Evolutionary conservation across 2,329 filamentous ascomycete genomes (phyloP), one percentile per base, ranked within the genome.

Genomic region (Fusarium sp.): DNA sequence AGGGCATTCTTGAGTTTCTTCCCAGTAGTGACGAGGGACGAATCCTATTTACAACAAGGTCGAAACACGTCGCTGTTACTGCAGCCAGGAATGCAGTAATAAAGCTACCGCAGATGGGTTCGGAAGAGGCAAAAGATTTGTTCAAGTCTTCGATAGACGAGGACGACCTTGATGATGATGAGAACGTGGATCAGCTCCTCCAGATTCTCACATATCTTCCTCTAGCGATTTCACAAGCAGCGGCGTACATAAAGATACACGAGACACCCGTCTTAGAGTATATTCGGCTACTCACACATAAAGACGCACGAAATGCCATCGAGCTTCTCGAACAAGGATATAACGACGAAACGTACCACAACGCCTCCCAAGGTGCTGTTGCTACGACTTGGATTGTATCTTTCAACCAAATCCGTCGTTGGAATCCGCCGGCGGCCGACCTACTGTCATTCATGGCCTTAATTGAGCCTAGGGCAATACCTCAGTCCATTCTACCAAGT

Each of bases 381-480:
- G 79, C 78, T 21, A 77, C 74, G 0, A 82, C 82, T 1, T 81
- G 80, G 77, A 54, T 81, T 1, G 72, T 84, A 8, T 83, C 82
- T 0, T 81, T 85, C 21, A 66, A 81, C 14, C 75, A 80, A 26
- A 80, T 84, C n/a, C 71, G 69, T 7, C 51, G 60, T 9, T 28
- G 8, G 7, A 28, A 28, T 28, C 26, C 7, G 26, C 10, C 7
- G 26, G 26, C 26, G 22, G 1, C 61, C 80, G 59, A 15, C 50
- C 6, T 28, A 22, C 42, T 85, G 1, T 77, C 72, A 1, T 83
- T 84, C 57, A 76, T 84, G 34, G 79, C 79, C 4, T 81, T 73
- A 39, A 78, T 85, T 47, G 78, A 82, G 62, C 75, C 78, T 2
- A 80, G 80, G 61, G 76, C 76, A 0, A 81, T 84, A 28, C 79